Conservation (phyloP, 2,329 filamentous ascomycete species). For the Lachnellula hyalina region DNA sequence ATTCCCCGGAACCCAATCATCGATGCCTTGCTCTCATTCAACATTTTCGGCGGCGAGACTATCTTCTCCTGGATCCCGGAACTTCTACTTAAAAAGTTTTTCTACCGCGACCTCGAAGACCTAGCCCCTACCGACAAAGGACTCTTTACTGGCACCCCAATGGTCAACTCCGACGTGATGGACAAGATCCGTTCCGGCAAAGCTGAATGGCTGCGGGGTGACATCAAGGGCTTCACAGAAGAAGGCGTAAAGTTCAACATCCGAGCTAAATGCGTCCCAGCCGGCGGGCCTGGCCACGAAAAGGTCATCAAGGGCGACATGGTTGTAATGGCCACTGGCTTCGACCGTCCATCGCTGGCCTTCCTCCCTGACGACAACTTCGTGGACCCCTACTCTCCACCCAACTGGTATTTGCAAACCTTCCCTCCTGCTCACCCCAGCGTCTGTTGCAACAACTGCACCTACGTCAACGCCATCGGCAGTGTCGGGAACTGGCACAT, state of each 20-base stretch:
- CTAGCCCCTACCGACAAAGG: slow-evolving; percentile 65
- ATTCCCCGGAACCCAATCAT: slow-evolving; percentile 75
- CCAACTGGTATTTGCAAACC: slow-evolving; percentile 85
- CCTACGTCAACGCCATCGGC: slow-evolving; percentile 74
- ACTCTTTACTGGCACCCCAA: slow-evolving; percentile 78
- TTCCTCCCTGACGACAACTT: slow-evolving; percentile 74
- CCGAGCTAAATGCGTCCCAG: slow-evolving; percentile 65
- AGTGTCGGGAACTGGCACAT: slow-evolving; percentile 86
- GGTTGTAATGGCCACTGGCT: slow-evolving; percentile 80
- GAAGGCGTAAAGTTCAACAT: slow-evolving; percentile 66
- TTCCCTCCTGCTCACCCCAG: slow-evolving; percentile 72
- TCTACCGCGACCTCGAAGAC: slow-evolving; percentile 75
- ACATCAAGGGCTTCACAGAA: slow-evolving; percentile 62
- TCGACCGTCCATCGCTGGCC: slow-evolving; percentile 63
- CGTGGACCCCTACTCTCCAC: slow-evolving; percentile 65
- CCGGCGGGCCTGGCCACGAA: slow-evolving; percentile 66
- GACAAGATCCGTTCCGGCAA: slow-evolving; percentile 65
- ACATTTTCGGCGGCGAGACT: slow-evolving; percentile 75
- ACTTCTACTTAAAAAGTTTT: slow-evolving; percentile 66
- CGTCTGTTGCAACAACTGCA: slow-evolving; percentile 77
- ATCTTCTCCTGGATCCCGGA: slow-evolving; percentile 74
- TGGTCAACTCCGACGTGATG: slow-evolving; percentile 82
- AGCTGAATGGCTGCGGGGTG: slow-evolving; percentile 76
- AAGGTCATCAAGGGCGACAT: slow-evolving; percentile 67
- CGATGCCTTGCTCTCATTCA: slow-evolving; percentile 67